Base-by-base conservation (phyloP, 2,329 filamentous ascomycete species). In the Myriosclerotinia curreyana region DNA sequence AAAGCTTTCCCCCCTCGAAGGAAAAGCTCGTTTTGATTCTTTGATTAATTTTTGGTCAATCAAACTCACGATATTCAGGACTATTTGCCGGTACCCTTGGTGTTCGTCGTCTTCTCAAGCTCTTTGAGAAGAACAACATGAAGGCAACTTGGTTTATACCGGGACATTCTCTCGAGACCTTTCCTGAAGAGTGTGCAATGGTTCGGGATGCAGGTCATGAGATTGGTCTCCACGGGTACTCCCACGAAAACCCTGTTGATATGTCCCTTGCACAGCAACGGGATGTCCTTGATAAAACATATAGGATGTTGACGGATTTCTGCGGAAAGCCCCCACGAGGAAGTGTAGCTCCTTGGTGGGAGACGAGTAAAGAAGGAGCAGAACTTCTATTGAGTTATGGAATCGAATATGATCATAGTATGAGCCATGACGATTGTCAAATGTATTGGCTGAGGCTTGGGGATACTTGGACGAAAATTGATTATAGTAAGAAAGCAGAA, bases 191-290 rank as follows among this genome's bases (percentile, higher is more conserved):
- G 73, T 87, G 84, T 70, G 82, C 77, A 62, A 78, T 81, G 75
- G 79, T 89, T 9, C 81, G 83, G 17, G 86, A 89, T 66, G 79
- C 81, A 0, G 86, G 86, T 2, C 86, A 89, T 71, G 86, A 89
- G 72, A 72, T 83, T 65, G 86, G 86, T 2, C 79, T 89, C 8
- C 89, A 92, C 67, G 89, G 87, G 5, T 92, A 92, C 76, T 86
- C 82, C 0, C 88, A 92, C 71, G 89, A 92, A 73, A 91, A 92
- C 70, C 88, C 89, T 0, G 80, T 79, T 0, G 71, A 86, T 64
- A 90, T 92, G 88, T 88, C 82, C 0, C 74, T 89, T 1, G 88
- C 92, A 72, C 90, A 93, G 76, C 89, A 93, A 74, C 82, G 82
- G 17, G 88, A 90, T 64, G 86, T 93, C 20, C 81, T 94, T 7